phyloP scores from a whole-genome alignment of 805 yeast species.

The Wickerhamomyces sydowiorum region DNA sequence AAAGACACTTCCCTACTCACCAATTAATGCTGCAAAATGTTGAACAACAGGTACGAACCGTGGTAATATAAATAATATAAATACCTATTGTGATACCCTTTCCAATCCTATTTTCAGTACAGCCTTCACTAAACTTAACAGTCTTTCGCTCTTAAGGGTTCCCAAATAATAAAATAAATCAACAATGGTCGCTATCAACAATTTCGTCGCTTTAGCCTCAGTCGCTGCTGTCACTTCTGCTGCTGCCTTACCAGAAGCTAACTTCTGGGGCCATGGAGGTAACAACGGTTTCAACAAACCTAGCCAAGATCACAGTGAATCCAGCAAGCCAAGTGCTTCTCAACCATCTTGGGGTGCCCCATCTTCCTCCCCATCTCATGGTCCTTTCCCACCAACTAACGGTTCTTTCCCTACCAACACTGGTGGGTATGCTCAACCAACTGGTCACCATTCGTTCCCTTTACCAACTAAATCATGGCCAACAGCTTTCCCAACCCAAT shows the following conservation, averaged over 20 bases:
- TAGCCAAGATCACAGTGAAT: no score
- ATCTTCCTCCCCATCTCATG: neutral
- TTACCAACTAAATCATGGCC: slow-evolving; percentile 1
- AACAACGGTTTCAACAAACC: no score
- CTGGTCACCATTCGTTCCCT: neutral
- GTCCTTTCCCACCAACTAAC: neutral
- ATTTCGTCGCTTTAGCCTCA: neutral
- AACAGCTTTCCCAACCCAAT: slow-evolving; percentile 1
- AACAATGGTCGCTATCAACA: slow-evolving; percentile 4
- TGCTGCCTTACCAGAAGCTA: slow-evolving; percentile 1
- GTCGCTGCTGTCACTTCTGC: slow-evolving; percentile 1
- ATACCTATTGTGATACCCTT: no score
- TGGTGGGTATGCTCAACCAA: neutral
- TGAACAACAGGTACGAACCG: no score
- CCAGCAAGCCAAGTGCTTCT: neutral
- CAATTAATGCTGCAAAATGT: neutral
- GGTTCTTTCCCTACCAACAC: neutral
- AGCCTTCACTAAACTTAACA: no score
- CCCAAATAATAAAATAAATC: neutral
- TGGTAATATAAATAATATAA: no score
- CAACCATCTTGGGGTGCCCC: neutral
- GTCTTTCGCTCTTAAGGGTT: no score
- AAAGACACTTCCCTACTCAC: neutral
- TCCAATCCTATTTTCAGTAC: no score
- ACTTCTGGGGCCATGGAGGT: neutral